A percentile compares a stretch with the other conserved stretches of the same genome.
Conservation (phyloP, 148 eudicot genomes). For the Limonium bicolor region DNA sequence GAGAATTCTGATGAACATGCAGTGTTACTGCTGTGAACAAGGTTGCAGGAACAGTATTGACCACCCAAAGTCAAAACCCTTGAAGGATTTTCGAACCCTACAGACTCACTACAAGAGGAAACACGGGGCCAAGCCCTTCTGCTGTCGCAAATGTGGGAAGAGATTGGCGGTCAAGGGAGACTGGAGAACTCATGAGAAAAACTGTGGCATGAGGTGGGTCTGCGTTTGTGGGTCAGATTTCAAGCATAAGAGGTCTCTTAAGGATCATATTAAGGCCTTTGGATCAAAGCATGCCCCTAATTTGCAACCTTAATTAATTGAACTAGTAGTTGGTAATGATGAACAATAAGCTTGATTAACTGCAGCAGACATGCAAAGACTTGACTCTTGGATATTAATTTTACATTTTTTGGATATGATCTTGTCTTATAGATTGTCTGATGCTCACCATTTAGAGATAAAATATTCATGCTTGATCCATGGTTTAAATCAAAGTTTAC, state of each 20-base stretch:
- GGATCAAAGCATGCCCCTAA: constrained; percentile 42
- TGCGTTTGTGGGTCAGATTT: constrained; percentile 80
- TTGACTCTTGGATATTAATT: too few relatives aligned
- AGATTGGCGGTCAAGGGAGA: constrained; percentile 72
- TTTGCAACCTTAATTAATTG: too few relatives aligned
- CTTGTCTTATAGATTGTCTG: too few relatives aligned
- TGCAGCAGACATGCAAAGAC: too few relatives aligned
- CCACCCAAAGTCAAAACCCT: constrained; percentile 51
- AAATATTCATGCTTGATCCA: too few relatives aligned
- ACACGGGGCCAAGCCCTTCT: constrained; percentile 45
- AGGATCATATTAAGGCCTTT: constrained; percentile 60
- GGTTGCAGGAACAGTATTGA: constrained; percentile 73
- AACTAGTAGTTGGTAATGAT: too few relatives aligned
- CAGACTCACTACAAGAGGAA: constrained; percentile 88
- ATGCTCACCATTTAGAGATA: too few relatives aligned
- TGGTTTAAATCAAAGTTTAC: too few relatives aligned
- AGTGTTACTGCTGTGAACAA: constrained; percentile 73
- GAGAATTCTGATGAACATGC: constrained; percentile 36
- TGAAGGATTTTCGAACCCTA: constrained; percentile 72
- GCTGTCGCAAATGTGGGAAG: constrained; percentile 61
- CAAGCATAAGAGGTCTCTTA: constrained; percentile 78
- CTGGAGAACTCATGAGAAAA: constrained; percentile 92
- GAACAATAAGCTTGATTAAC: too few relatives aligned
- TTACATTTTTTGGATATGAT: too few relatives aligned
- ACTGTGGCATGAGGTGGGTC: constrained; percentile 85